Conservation (phyloP, 441 rosid species). For the Pelargonium citronellum region DNA sequence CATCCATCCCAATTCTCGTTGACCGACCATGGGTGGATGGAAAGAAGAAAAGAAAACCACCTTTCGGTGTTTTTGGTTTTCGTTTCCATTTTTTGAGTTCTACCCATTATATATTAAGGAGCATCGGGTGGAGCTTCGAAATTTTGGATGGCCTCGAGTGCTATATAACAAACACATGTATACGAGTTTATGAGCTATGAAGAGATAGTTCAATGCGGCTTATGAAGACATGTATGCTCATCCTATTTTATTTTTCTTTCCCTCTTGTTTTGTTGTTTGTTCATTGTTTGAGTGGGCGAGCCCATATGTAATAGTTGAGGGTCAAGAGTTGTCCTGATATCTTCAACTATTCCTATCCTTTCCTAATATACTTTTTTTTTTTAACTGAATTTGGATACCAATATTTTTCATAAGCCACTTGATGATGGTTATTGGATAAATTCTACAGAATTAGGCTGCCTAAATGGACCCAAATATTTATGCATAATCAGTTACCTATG, state of each 20-base stretch:
- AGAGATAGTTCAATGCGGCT: conserved; percentile 10
- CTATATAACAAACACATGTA: conserved; percentile 12
- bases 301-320: background rate
- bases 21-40: conserved; percentile 11
- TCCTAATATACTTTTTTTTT: background rate
- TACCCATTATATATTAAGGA: conserved; percentile 1
- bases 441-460: no score
- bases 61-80: background rate
- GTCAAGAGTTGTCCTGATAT: background rate
- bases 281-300: no score
- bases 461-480: background rate
- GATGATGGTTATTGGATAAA: background rate
- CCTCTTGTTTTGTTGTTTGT: conserved; percentile 1
- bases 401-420: background rate
- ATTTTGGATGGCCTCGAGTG: conserved; percentile 32
- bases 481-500: no score
- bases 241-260: background rate
- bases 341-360: no score
- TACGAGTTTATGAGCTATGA: conserved; percentile 16
- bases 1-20: conserved; percentile 19
- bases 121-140: conserved; percentile 33
- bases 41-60: background rate
- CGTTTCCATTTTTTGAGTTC: no score
- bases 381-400: background rate
- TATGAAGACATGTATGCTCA: conserved; percentile 12